A percentile compares a stretch with the other conserved stretches of the same genome.
Evolutionary conservation across 1,139 yeast species (phyloP).

Genomic region (Blastobotrys apis): DNA sequence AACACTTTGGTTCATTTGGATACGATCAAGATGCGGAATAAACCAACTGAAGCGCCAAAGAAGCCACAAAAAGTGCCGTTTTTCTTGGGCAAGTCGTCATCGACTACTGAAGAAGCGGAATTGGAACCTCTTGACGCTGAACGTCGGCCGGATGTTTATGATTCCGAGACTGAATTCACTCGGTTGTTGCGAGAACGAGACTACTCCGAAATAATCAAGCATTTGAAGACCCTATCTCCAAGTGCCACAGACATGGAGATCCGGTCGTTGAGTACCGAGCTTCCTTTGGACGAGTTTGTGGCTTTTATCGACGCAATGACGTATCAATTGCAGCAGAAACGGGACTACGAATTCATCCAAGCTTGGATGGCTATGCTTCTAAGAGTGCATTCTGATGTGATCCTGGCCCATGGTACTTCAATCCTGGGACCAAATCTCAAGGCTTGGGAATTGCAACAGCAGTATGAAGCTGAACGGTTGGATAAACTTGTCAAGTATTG

Average conservation of each 20-base stretch:
- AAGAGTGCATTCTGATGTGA: constrained; percentile 77
- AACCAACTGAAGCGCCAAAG: constrained; percentile 85
- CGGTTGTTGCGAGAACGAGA: constrained; percentile 52
- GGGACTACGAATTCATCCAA: constrained; percentile 65
- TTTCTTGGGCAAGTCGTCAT: constrained; percentile 61
- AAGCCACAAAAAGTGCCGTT: constrained; percentile 81
- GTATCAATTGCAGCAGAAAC: constrained; percentile 53
- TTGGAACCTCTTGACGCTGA: constrained; percentile 34
- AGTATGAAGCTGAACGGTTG: constrained; percentile 44
- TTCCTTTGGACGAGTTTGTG: constrained; percentile 61
- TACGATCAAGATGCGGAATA: constrained; percentile 77
- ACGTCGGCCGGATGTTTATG: constrained; percentile 48
- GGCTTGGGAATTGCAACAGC: constrained; percentile 48
- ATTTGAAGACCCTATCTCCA: constrained; percentile 65
- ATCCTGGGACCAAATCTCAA: constrained; percentile 38
- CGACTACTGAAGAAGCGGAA: constrained; percentile 26
- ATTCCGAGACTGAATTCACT: constrained; percentile 74
- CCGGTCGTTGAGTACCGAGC: constrained; percentile 62
- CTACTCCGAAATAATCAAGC: constrained; percentile 49
- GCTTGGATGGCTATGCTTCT: constrained; percentile 76
- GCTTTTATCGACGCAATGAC: constrained; percentile 63
- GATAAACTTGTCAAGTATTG: constrained; percentile 77
- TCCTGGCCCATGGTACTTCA: constrained; percentile 39
- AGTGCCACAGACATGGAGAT: constrained; percentile 80
- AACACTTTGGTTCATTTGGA: constrained; percentile 77